Conservation (phyloP, 257 asterid species). For the Nicotiana attenuata region DNA sequence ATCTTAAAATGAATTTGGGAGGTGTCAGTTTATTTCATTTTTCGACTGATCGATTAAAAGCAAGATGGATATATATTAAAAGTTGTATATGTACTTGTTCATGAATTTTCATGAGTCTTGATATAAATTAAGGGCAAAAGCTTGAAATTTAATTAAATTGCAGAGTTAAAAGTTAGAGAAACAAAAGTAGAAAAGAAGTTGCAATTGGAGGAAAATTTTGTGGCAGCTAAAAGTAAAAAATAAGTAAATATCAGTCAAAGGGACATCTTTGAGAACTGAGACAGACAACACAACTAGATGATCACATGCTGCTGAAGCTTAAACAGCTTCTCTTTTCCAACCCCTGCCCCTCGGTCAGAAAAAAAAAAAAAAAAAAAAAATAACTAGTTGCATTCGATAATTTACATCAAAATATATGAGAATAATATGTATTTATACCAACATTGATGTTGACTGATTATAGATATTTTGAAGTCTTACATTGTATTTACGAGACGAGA, state of each 20-base stretch:
- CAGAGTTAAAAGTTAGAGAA: neutral
- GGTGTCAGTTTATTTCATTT: too few relatives aligned
- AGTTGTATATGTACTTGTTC: neutral
- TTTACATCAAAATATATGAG: too few relatives aligned
- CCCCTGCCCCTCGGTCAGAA: too few relatives aligned
- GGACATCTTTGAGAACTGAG: neutral
- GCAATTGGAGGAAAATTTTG: neutral
- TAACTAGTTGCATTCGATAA: too few relatives aligned
- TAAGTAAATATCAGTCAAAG: neutral
- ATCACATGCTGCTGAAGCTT: too few relatives aligned
- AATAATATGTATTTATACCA: neutral
- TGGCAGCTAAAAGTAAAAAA: neutral
- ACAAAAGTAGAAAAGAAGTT: neutral
- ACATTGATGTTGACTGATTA: neutral
- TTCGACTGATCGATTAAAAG: too few relatives aligned
- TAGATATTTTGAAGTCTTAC: neutral
- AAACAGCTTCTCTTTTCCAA: too few relatives aligned
- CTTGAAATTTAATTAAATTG: neutral
- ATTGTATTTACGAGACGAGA: neutral
- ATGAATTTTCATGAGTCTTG: neutral
- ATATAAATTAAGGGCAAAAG: neutral
- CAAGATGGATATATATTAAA: too few relatives aligned
- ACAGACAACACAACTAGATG: neutral
- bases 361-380: too few relatives aligned
- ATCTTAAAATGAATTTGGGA: too few relatives aligned